phyloP scores from a whole-genome alignment of 2,329 filamentous ascomycete genomes.

The Aureobasidium pullulans region DNA sequence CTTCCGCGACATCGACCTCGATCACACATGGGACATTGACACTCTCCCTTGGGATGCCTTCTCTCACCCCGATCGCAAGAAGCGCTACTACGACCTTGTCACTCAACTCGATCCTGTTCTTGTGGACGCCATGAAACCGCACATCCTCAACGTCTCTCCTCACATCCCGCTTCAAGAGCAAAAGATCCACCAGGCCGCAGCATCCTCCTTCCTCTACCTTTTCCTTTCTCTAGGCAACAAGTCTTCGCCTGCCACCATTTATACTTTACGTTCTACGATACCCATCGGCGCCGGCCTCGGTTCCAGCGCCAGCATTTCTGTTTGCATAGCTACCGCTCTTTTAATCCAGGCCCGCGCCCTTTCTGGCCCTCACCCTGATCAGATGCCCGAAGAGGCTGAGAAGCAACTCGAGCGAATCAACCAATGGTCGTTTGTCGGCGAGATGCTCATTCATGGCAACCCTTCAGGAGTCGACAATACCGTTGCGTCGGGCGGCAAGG shows the following conservation, averaged over 20 bases:
- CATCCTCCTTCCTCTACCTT: slow-evolving; percentile 82
- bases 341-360: slow-evolving; percentile 82
- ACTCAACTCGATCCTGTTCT: slow-evolving; percentile 79
- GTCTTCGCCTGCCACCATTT: slow-evolving; percentile 72
- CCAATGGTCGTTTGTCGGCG: slow-evolving; percentile 91
- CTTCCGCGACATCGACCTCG: slow-evolving; percentile 83
- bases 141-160: slow-evolving; percentile 64
- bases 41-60: slow-evolving; percentile 82
- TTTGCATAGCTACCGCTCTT: slow-evolving; percentile 78
- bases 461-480: slow-evolving; percentile 97
- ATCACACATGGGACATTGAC: slow-evolving; percentile 92
- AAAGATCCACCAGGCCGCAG: slow-evolving; percentile 77
- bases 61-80: slow-evolving; percentile 75
- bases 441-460: slow-evolving; percentile 96
- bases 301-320: slow-evolving; percentile 88
- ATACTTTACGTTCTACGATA: slow-evolving; percentile 87
- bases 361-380: slow-evolving; percentile 84
- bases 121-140: slow-evolving; percentile 70
- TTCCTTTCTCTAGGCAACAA: slow-evolving; percentile 80
- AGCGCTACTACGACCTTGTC: slow-evolving; percentile 80
- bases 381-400: slow-evolving; percentile 78
- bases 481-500: slow-evolving; percentile 86
- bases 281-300: slow-evolving; percentile 87
- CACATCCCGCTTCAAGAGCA: slow-evolving; percentile 60
- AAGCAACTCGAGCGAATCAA: slow-evolving; percentile 93